phyloP scores from a whole-genome alignment of 2,329 filamentous ascomycete genomes.

The Trichoderma sp. region DNA sequence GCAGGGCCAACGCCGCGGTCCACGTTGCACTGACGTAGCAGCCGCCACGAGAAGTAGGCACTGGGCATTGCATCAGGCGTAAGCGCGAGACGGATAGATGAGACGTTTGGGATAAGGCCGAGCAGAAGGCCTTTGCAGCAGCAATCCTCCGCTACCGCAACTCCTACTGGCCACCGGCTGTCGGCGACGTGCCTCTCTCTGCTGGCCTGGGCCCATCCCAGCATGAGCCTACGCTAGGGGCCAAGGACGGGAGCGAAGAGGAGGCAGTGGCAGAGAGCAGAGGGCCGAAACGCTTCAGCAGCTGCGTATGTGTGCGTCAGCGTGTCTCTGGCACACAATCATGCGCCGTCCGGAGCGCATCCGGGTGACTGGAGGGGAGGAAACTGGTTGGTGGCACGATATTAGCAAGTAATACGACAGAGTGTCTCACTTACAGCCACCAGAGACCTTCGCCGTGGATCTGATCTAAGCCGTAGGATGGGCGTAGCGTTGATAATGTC shows the following conservation, averaged over 20 bases:
- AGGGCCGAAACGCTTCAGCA: background rate
- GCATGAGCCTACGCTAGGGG: background rate
- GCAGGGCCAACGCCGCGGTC: background rate
- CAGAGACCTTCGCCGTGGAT: background rate
- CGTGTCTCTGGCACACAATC: constrained; percentile 20
- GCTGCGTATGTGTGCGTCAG: constrained; percentile 2
- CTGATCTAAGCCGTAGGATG: constrained; percentile 9
- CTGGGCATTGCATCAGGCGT: background rate
- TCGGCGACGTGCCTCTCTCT: background rate
- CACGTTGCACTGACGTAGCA: background rate
- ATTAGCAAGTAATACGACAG: constrained; percentile 7
- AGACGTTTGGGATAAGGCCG: background rate
- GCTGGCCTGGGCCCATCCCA: background rate
- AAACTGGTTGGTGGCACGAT: constrained; percentile 13
- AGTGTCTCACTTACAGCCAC: constrained; percentile 17
- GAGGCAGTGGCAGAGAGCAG: background rate
- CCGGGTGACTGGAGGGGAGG: constrained; percentile 12
- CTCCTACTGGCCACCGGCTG: background rate
- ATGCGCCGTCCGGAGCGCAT: constrained; percentile 14
- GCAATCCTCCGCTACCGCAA: background rate
- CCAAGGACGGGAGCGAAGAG: background rate
- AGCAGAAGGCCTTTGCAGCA: background rate
- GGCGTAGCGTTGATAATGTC: constrained; percentile 8
- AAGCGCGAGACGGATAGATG: background rate
- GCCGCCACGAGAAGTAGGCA: background rate